Conservation (phyloP, 2,329 filamentous ascomycete species). For the Sarocladiaceae sp. region DNA sequence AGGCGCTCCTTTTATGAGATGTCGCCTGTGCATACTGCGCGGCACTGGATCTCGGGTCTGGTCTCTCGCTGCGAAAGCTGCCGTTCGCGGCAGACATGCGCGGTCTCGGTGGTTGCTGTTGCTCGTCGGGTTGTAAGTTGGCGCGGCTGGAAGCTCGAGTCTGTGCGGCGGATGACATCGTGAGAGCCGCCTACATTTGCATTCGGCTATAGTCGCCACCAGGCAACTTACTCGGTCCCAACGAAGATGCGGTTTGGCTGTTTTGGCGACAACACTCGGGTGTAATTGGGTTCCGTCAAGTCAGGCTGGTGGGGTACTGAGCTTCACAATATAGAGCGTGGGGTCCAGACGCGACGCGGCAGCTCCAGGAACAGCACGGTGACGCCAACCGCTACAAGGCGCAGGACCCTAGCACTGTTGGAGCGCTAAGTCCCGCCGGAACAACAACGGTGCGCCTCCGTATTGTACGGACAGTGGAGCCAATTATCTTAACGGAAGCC, state of each 20-base stretch:
- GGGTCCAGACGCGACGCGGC: conserved; percentile 6
- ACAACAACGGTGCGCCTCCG: neutral
- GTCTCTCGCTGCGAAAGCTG: conserved; percentile 29
- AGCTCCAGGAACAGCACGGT: conserved; percentile 1
- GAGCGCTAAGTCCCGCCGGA: neutral
- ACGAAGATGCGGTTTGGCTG: neutral
- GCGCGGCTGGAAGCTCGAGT: conserved; percentile 40
- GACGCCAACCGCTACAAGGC: no score
- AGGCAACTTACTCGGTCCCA: neutral
- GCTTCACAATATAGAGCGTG: neutral
- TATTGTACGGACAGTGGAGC: conserved; percentile 1
- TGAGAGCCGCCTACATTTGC: conserved; percentile 33
- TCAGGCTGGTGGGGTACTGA: conserved; percentile 1
- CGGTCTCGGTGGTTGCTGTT: conserved; percentile 16
- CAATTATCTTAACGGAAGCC: no score
- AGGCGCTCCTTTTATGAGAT: conserved; percentile 54
- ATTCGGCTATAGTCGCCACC: conserved; percentile 4
- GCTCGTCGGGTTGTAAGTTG: conserved; percentile 34
- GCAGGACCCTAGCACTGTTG: no score
- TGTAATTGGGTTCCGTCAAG: neutral
- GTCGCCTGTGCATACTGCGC: conserved; percentile 30
- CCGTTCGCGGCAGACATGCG: conserved; percentile 31
- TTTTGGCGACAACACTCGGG: neutral
- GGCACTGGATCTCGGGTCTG: conserved; percentile 29
- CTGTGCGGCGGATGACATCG: conserved; percentile 36